phyloP scores from a whole-genome alignment of 169 alveolate genomes.

The Cryptosporidium viatorum region DNA sequence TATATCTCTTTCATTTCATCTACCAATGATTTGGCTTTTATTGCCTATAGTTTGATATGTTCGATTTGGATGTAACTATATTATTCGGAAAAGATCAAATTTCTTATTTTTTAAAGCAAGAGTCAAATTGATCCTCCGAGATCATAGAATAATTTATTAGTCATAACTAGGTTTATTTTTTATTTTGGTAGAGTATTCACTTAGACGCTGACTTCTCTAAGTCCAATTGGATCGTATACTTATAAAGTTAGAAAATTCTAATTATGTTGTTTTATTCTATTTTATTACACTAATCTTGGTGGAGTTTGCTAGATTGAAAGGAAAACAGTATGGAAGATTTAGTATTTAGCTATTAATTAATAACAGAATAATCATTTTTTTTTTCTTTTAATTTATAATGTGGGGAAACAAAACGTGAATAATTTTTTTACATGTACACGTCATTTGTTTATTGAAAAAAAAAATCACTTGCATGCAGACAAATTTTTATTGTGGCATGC shows the following conservation, averaged over 20 bases:
- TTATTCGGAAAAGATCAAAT: background rate
- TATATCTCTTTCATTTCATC: background rate
- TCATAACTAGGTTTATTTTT: background rate
- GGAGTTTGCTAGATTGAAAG: no score
- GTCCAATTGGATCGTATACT: background rate
- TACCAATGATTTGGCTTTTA: background rate
- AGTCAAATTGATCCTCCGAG: background rate
- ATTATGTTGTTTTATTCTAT: background rate
- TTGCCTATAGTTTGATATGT: background rate
- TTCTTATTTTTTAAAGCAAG: no score
- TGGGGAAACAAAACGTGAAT: background rate
- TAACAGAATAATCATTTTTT: background rate
- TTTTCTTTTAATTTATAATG: background rate
- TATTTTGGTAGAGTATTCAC: background rate
- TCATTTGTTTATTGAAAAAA: background rate
- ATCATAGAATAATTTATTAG: background rate
- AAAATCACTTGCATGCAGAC: background rate
- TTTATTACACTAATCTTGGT: background rate
- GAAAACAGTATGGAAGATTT: no score
- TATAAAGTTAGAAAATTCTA: background rate
- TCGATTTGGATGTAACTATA: background rate
- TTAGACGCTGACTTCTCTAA: background rate
- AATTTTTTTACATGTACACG: background rate
- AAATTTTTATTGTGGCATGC: conserved; percentile 4
- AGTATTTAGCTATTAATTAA: background rate